phyloP scores from a whole-genome alignment of 2,329 filamentous ascomycete species.

The Teratosphaeria epicoccoides region DNA sequence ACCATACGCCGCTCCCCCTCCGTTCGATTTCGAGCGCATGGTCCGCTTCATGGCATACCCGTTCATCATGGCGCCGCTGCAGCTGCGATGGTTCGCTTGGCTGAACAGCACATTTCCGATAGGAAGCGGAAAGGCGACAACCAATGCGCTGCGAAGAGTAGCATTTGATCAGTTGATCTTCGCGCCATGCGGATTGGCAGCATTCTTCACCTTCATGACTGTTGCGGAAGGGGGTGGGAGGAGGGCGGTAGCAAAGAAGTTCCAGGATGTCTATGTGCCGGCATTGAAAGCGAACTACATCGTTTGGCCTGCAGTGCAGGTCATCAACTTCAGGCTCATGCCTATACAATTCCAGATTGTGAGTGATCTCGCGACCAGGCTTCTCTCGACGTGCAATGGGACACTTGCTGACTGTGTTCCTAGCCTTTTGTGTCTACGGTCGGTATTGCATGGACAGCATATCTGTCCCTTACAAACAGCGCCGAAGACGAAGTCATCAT shows the following conservation, averaged over 20 bases:
- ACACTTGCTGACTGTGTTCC: not conserved
- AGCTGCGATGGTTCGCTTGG: conserved; percentile 93
- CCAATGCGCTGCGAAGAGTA: conserved; percentile 78
- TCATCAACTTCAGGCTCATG: conserved; percentile 92
- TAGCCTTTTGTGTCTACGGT: conserved; percentile 93
- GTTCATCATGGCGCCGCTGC: conserved; percentile 88
- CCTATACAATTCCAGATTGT: conserved; percentile 95
- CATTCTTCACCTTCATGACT: conserved; percentile 96
- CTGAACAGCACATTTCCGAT: conserved; percentile 74
- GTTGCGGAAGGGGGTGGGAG: conserved; percentile 82
- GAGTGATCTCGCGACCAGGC: conserved; percentile 29
- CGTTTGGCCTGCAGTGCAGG: conserved; percentile 90
- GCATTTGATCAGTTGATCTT: conserved; percentile 89
- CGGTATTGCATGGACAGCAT: conserved; percentile 96
- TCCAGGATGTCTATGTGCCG: conserved; percentile 86
- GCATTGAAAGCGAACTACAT: conserved; percentile 93
- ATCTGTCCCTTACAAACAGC: conserved; percentile 84
- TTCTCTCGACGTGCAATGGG: not conserved
- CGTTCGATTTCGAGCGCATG: conserved; percentile 91
- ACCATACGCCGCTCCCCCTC: conserved; percentile 53
- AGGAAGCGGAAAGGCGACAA: conserved; percentile 35
- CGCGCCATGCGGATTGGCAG: conserved; percentile 73
- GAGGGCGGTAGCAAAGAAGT: conserved; percentile 68
- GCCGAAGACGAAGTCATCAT: conserved; percentile 49
- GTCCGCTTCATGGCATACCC: conserved; percentile 96